These are phyloP conservation scores for Pluteus cervinus DNA, from an alignment of 768 basidiomycete species.

Conservation along the genomic window DNA sequence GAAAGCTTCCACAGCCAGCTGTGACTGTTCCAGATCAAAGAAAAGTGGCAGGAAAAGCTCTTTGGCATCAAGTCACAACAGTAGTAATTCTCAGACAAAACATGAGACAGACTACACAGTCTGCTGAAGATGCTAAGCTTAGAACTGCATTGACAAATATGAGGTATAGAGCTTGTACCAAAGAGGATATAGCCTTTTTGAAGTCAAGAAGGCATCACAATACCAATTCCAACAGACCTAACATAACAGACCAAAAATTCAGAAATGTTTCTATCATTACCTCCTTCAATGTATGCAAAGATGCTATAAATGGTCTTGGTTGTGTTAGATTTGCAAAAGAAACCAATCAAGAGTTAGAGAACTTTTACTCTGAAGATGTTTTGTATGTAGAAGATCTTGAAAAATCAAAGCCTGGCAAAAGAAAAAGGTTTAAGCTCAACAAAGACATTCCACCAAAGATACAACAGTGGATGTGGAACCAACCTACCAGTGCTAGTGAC, in stretches of 20 bases:
- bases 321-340: slow-evolving; percentile 20
- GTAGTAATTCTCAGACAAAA: no score
- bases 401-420: slow-evolving; percentile 1
- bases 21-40: no score
- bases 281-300: slow-evolving; percentile 21
- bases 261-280: slow-evolving; percentile 28
- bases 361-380: slow-evolving; percentile 22
- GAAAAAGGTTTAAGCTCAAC: neutral
- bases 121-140: no score
- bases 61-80: no score
- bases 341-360: slow-evolving; percentile 11
- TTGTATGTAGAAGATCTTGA: slow-evolving; percentile 4
- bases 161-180: no score
- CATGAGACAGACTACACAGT: no score
- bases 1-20: no score
- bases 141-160: no score
- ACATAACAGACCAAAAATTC: slow-evolving; percentile 11
- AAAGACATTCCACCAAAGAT: neutral
- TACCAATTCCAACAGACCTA: slow-evolving; percentile 11
- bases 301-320: slow-evolving; percentile 23
- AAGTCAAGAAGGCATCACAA: no score
- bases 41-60: no score
- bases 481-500: slow-evolving; percentile 8
- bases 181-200: no score
- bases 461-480: slow-evolving; percentile 5